Base-by-base conservation (phyloP, 176 grass and related monocot species). In the Stipa capillata region DNA sequence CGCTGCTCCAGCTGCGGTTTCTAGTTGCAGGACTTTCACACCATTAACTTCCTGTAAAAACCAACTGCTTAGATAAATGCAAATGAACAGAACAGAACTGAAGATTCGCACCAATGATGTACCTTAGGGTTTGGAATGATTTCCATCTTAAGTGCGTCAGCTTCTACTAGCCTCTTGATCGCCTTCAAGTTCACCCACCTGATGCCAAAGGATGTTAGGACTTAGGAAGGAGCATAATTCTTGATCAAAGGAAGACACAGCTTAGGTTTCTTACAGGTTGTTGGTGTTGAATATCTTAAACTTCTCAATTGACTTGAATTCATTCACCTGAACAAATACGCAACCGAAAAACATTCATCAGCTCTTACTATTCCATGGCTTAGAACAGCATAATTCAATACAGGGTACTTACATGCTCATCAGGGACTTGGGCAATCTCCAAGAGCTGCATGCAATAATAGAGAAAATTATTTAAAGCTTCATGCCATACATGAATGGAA, bases 171-270 rank as follows among this genome's bases (percentile, higher is more conserved):
- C 37, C 92, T 83, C 86, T 99, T 99, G 85, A 99, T 91, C 78
- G 96, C 96, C 83, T 99, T 99, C 89, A 99, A 92, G 92, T 95
- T 99, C 84, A 99, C 92, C 96, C 96, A 95, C 76, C 96, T 99
- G 76, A 87, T 76, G 65, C 52, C 31, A 84, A 28, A 32, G 76
- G 71, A 2, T 35, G 58, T 92, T 75, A 90, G 83, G 56, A 16
- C 52, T 92, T 75, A 90, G 83, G 56, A 16, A 75, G 33, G 8
- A 23, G 20, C 16, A n/a, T 44, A 21, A 36, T 39, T 13, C 2
- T 18, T 37, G 40, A 43, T n/a, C 24, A 47, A 65, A 58, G 9
- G 10, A 28, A 76, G 43, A 51, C 23, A 81, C 13, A 72, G 42
- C 3, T 58, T 32, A 68, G 35, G 47, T 76, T 82, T 70, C 88